Evolutionary conservation across 2,329 filamentous ascomycete genomes (phyloP).

Genomic region (Albophoma yamanashiensis): DNA sequence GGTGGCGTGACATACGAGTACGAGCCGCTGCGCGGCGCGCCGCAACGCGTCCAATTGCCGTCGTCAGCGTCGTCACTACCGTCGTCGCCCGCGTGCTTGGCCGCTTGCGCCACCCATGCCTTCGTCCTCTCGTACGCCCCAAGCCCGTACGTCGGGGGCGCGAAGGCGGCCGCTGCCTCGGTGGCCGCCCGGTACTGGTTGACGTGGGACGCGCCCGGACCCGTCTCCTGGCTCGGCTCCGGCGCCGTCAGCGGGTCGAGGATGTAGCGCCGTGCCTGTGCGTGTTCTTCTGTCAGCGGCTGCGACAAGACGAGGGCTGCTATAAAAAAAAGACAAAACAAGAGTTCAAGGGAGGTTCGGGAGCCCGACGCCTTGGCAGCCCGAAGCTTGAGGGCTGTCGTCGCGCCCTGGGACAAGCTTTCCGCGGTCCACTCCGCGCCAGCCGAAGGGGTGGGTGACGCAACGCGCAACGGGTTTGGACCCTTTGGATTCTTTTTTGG

Average conservation of each 20-base stretch:
- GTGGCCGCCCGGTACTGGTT: constrained; percentile 12
- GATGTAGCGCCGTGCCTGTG: constrained; percentile 53
- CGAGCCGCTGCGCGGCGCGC: background rate
- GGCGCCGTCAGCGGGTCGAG: constrained; percentile 60
- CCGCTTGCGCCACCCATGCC: background rate
- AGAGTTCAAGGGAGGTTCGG: too few species aligned
- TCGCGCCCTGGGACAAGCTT: background rate
- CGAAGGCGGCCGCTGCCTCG: background rate
- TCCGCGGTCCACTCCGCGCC: background rate
- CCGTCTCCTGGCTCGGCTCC: constrained; percentile 57
- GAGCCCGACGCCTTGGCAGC: background rate
- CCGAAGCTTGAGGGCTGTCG: too few species aligned
- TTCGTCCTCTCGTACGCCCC: background rate
- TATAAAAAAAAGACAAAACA: background rate
- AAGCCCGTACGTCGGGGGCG: background rate
- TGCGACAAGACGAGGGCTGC: background rate
- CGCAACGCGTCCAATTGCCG: background rate
- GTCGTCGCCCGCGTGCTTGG: background rate
- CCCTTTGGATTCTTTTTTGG: background rate
- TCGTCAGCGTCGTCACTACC: background rate
- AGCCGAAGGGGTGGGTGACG: background rate
- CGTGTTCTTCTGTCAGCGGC: background rate
- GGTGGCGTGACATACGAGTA: constrained; percentile 33
- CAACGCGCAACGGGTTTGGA: background rate
- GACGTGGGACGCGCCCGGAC: constrained; percentile 48